Base-by-base conservation (phyloP, 108 stramenopile genomes). In the Discostella pseudostelligera region DNA sequence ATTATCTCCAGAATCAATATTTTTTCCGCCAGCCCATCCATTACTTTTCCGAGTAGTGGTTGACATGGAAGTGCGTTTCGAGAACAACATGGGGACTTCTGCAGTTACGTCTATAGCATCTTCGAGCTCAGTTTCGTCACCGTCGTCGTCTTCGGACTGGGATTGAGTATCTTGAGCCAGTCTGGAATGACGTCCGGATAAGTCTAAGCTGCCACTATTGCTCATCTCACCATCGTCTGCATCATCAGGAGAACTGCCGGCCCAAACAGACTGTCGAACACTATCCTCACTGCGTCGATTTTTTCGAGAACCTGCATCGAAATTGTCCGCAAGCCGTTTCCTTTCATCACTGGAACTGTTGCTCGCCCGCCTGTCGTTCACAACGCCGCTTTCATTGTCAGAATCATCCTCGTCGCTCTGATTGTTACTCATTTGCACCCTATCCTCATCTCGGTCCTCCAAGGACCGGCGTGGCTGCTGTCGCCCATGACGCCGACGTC, bases 51-150 rank as follows among this genome's bases (percentile, higher is more conserved):
- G 47, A 13, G 54, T 46, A 22, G 65, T 62, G 19, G 73, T 67
- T 5, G 66, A 62, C 56, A 69, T 58, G 16, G 67, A 76, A 43
- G 67, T 50, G 7, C 46, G 48, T 16, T 67, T 67, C 19, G 67
- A 69, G 39, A 68, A 75, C 26, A 67, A 48, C 28, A 46, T 36
- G n/a, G 74, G 67, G 16, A 76, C 64, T 59, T 76, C 74, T 21
- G 67, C 60, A 42, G 74, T 76, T 12, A 76, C 74, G 56, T 76
- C 74, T 8, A 68, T 62, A 28, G 74, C 42, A 28, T 64, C 66
- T 20, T 67, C 67, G 26, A 36, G 39, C 49, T 76, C 74, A 1
- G 67, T 68, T 19, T 36, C 47, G n/a, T 63, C 62, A 13, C 55
- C 55, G 16, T 65, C 57, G 16, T 62, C 59, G 45, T 56, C 60